Evolutionary conservation across 495 filamentous ascomycete genomes (phyloP), one percentile per base, ranked within the genome.

Genomic region (Articulospora tetracladia): DNA sequence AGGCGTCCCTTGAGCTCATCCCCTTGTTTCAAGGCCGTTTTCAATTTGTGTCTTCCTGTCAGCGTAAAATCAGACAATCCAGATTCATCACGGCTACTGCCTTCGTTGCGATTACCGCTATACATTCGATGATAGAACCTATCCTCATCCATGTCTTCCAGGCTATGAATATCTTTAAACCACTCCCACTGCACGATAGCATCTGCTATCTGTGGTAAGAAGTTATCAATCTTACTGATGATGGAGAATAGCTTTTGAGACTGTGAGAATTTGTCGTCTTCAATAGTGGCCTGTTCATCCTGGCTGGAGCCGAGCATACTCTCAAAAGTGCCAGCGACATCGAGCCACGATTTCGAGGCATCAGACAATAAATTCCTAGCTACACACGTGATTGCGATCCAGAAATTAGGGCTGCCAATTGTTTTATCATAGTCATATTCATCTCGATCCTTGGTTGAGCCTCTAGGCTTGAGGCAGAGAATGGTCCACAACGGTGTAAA

Each of bases 201-300:
- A 48, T 57, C 54, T 2, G 17, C 3, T 15, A 57, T 27, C 36
- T 47, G 24, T 25, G 54, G 54, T 20, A 57, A 17, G n/a, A 27
- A 26, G 7, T 13, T 2, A 25, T 57, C 54, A 17, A 57, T 48
- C 36, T 46, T 13, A 19, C 26, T 57, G 22, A 57, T 57, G 15
- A 57, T 47, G 36, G 36, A 57, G 36, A 47, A 57, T 3, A 57
- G 39, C 15, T 57, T 57, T 26, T 46, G 34, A 2, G 54, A 46
- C 19, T 57, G 24, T 3, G 54, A 57, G 23, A 48, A 57, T 1
- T 13, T 57, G 11, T 26, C 22, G 25, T 47, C 54, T 57, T 46
- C 34, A 13, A 48, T n/a, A 47, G 22, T 25, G 19, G 28, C n/a
- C 22, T 47, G 20, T 30, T 25, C 6, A 11, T 12, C 2, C 7